A percentile compares a stretch with the other conserved stretches of the same genome.
Evolutionary conservation across 192 early-diverging fungal species (phyloP).

Genomic region (Chytriomyces sp.): DNA sequence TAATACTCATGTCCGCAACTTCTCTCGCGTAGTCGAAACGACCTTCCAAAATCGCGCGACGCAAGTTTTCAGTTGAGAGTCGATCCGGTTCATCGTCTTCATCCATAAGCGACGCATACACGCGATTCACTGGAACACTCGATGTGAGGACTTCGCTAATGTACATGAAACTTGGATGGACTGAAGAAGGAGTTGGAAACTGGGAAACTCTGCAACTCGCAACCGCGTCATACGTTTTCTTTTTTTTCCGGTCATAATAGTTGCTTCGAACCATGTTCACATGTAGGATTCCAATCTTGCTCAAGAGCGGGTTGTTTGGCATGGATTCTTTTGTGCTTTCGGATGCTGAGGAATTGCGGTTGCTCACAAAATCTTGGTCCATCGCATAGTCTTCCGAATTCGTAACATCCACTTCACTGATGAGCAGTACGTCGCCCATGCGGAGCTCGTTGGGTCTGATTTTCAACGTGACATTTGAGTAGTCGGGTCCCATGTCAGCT

Average conservation of each 20-base stretch:
- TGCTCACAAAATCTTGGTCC: background rate
- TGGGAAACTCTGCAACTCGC: slow-evolving; percentile 20
- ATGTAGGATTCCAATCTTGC: slow-evolving; percentile 16
- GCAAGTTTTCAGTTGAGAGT: slow-evolving; percentile 1
- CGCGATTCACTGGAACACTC: slow-evolving; percentile 15
- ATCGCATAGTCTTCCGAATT: background rate
- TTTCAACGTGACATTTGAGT: background rate
- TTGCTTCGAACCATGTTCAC: background rate
- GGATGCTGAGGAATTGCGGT: background rate
- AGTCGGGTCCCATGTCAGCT: background rate
- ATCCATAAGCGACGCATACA: slow-evolving; percentile 2
- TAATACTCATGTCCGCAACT: background rate
- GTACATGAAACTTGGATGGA: background rate
- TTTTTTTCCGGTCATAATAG: background rate
- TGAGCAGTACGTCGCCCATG: slow-evolving; percentile 2
- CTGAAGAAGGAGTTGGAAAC: background rate
- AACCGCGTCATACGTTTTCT: background rate
- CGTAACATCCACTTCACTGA: slow-evolving; percentile 12
- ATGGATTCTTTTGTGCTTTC: background rate
- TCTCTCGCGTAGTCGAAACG: slow-evolving; percentile 8
- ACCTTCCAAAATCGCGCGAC: slow-evolving; percentile 18
- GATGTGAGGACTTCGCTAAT: slow-evolving; percentile 2
- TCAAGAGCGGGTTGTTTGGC: slow-evolving; percentile 4
- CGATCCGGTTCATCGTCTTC: background rate
- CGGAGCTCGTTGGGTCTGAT: background rate